Evolutionary conservation across 2,329 filamentous ascomycete species (phyloP), one percentile per base, ranked within the genome.

Genomic region (Triangularia verruculosa): DNA sequence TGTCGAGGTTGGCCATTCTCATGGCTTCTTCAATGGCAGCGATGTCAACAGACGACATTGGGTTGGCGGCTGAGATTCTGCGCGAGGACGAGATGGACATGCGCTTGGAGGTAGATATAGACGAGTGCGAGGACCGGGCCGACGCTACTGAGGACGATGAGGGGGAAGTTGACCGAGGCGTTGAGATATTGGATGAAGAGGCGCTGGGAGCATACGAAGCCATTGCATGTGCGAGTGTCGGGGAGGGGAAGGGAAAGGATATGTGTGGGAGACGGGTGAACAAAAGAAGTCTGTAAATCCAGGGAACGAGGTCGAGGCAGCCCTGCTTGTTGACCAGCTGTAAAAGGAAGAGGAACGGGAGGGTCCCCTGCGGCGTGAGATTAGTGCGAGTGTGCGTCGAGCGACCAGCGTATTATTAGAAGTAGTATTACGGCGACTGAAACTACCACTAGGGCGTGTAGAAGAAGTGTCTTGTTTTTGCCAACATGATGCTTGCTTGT

Each of bases 1-100:
- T 82, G 71, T 88, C 85, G 58, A 88, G 81, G 62, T 82, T 77
- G 61, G 85, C 80, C 78, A 84, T 82, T 72, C 83, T 86, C 82
- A 88, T 85, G 68, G 80, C 77, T 70, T 85, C 79, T 77, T 87
- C 82, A 67, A 88, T 83, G 68, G 82, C 80, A 52, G 77, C 68
- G 64, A 87, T 77, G 74, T 88, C 83, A 72, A 87, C 77, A 61
- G 81, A 77, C 68, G 82, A 82, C 78, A 86, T 80, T 67, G 83
- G 83, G 71, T 86, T 84, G 67, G 82, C 78, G 67, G 80, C 75
- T 59, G 82, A 81, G 68, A 83, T 78, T 64, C 80, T 80, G 69
- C 82, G 79, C 71, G 78, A 77, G 64, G 80, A 72, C 62, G 78
- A 83, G 65, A 82, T 73, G 70, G 81, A 82, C 68, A 81, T 76